Percentiles rank a stretch among this genome's conserved stretches.
Conservation (phyloP, 768 basidiomycete genomes). For the Xerocomus spinulosus region DNA sequence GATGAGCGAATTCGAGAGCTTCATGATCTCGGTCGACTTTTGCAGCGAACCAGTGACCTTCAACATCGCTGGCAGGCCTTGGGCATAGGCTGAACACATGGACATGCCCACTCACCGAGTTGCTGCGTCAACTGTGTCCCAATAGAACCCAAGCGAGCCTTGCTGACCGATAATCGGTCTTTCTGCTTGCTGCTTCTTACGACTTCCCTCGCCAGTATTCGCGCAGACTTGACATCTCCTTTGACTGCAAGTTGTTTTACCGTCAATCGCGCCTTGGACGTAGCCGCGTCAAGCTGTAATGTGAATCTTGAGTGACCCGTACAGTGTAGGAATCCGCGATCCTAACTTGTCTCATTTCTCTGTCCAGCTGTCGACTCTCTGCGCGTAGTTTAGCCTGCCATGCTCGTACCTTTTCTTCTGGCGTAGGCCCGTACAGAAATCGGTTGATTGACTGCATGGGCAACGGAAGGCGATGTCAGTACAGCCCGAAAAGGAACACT, state of each 20-base stretch:
- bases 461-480: slow-evolving; percentile 1
- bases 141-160: slow-evolving; percentile 89
- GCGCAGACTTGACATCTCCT: slow-evolving; percentile 89
- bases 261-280: slow-evolving; percentile 68
- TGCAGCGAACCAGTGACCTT: slow-evolving; percentile 98
- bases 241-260: slow-evolving; percentile 89
- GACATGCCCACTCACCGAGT: slow-evolving; percentile 57
- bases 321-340: slow-evolving; percentile 12
- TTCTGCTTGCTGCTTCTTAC: slow-evolving; percentile 94
- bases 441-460: slow-evolving; percentile 85
- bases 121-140: slow-evolving; percentile 87
- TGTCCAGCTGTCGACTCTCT: slow-evolving; percentile 79
- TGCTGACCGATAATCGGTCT: slow-evolving; percentile 85
- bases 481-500: slow-evolving; percentile 13
- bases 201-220: slow-evolving; percentile 90
- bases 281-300: slow-evolving; percentile 72
- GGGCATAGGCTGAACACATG: neutral
- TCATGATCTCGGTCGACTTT: slow-evolving; percentile 99
- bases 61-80: slow-evolving; percentile 64
- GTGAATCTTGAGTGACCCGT: slow-evolving; percentile 12
- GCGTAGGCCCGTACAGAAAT: slow-evolving; percentile 93
- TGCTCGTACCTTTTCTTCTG: slow-evolving; percentile 86
- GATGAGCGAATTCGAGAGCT: slow-evolving; percentile 87
- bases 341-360: slow-evolving; percentile 93
- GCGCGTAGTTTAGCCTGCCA: slow-evolving; percentile 88